Conservation (phyloP, 78 protist species). For the Isochrysis galbana region DNA sequence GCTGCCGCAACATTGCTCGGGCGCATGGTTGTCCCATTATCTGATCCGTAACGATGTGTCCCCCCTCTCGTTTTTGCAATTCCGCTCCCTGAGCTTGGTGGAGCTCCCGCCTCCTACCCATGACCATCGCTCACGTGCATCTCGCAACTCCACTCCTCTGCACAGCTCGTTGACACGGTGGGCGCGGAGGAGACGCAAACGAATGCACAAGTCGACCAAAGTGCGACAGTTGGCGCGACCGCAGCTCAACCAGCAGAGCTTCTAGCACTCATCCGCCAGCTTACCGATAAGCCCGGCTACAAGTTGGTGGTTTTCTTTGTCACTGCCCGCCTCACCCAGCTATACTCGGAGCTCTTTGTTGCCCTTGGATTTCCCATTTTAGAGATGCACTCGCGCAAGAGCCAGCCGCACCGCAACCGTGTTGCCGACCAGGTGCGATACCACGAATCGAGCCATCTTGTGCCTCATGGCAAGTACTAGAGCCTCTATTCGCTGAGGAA, state of each 20-base stretch:
- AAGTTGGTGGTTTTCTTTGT: conserved; percentile 62
- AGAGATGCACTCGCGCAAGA: conserved; percentile 68
- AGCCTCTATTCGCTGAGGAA: no score
- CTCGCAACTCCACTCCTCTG: no score
- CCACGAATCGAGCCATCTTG: no score
- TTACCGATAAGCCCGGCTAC: neutral
- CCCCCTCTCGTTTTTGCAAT: neutral
- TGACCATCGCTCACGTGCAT: neutral
- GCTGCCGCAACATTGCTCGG: neutral
- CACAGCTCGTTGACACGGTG: conserved; percentile 45
- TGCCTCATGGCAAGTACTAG: no score
- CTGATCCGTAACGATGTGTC: neutral
- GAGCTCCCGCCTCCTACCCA: neutral
- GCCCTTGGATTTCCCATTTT: neutral
- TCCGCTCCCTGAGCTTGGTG: neutral
- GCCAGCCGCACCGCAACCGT: conserved; percentile 40
- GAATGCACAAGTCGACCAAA: conserved; percentile 43
- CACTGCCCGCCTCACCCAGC: conserved; percentile 57
- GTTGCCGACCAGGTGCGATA: neutral
- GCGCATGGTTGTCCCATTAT: neutral
- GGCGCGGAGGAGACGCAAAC: conserved; percentile 33
- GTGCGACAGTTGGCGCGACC: neutral
- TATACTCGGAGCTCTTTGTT: neutral
- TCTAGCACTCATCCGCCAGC: neutral
- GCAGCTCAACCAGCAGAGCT: neutral